These are phyloP conservation scores for Ogataea allantospora DNA, from an alignment of 805 yeast genomes.

Conservation along the genomic window DNA sequence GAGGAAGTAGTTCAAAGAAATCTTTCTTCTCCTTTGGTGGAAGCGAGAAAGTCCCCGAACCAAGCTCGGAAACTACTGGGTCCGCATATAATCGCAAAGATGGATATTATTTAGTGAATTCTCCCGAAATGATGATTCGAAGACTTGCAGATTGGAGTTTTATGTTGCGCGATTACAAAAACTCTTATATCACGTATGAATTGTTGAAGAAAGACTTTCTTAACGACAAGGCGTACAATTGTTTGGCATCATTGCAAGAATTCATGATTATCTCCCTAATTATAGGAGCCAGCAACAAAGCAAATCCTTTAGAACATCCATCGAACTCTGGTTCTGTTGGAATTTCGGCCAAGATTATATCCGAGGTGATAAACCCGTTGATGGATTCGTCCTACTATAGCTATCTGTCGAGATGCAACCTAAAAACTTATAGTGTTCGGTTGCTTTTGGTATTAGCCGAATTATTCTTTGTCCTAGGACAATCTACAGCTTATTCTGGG, in stretches of 20 bases:
- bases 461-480: conserved; percentile 47
- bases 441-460: conserved; percentile 68
- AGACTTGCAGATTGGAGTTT: conserved; percentile 91
- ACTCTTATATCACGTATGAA: conserved; percentile 82
- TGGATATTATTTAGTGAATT: conserved; percentile 58
- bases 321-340: conserved; percentile 29
- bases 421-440: conserved; percentile 69
- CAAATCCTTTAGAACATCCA: conserved; percentile 39
- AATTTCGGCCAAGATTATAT: conserved; percentile 44
- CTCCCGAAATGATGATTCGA: conserved; percentile 72
- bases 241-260: conserved; percentile 83
- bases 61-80: conserved; percentile 5
- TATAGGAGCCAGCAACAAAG: conserved; percentile 50
- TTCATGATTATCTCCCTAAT: conserved; percentile 76
- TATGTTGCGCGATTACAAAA: conserved; percentile 84
- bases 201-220: conserved; percentile 72
- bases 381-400: conserved; percentile 75
- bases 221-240: conserved; percentile 75
- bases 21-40: conserved; percentile 35
- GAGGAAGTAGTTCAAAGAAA: conserved; percentile 32
- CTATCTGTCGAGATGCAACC: conserved; percentile 65
- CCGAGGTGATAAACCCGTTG: conserved; percentile 55
- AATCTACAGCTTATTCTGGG: conserved; percentile 29
- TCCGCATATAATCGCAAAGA: conserved; percentile 44
- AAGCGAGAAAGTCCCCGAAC: conserved; percentile 7